Conservation (phyloP, 2,329 filamentous ascomycete genomes). For the Anthostomella pinea region DNA sequence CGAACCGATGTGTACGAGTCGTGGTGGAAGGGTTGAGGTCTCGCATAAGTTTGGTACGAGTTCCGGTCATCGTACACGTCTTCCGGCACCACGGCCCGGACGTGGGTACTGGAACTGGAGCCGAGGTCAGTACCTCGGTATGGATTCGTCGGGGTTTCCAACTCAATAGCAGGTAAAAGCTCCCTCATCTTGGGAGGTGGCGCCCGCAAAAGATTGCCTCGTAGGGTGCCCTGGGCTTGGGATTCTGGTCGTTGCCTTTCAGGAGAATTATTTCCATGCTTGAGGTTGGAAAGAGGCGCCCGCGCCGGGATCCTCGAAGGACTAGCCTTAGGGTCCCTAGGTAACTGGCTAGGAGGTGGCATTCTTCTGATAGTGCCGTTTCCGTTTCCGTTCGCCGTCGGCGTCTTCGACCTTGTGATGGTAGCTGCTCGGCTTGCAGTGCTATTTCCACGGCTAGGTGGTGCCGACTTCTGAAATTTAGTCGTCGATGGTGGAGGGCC, state of each 20-base stretch:
- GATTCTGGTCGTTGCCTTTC: slow-evolving; percentile 59
- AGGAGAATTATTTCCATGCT: slow-evolving; percentile 74
- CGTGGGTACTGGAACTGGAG: slow-evolving; percentile 54
- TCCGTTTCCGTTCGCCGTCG: slow-evolving; percentile 40
- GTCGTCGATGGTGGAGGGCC: slow-evolving; percentile 51
- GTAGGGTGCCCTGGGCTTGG: slow-evolving; percentile 44
- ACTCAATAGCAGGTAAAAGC: slow-evolving; percentile 52
- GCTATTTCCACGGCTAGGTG: slow-evolving; percentile 37
- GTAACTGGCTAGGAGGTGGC: slow-evolving; percentile 22
- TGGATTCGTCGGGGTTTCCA: slow-evolving; percentile 48
- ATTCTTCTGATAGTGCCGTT: slow-evolving; percentile 32
- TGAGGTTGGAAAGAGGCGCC: slow-evolving; percentile 65
- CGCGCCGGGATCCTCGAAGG: slow-evolving; percentile 70
- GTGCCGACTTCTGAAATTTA: slow-evolving; percentile 33
- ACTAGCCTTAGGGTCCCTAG: slow-evolving; percentile 43
- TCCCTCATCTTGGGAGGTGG: slow-evolving; percentile 94
- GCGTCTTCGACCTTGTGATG: slow-evolving; percentile 52
- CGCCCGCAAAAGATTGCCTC: slow-evolving; percentile 58
- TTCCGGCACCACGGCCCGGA: slow-evolving; percentile 66
- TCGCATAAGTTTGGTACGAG: slow-evolving; percentile 37
- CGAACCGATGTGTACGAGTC: slow-evolving; percentile 39
- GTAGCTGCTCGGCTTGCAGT: slow-evolving; percentile 34
- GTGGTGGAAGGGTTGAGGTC: slow-evolving; percentile 34
- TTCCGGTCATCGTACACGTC: slow-evolving; percentile 77
- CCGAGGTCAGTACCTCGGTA: slow-evolving; percentile 48